Percentiles rank a stretch among this genome's conserved stretches.
Evolutionary conservation across 1,284 basidiomycete species (phyloP).

Genomic region (Neolentinus lepideus): DNA sequence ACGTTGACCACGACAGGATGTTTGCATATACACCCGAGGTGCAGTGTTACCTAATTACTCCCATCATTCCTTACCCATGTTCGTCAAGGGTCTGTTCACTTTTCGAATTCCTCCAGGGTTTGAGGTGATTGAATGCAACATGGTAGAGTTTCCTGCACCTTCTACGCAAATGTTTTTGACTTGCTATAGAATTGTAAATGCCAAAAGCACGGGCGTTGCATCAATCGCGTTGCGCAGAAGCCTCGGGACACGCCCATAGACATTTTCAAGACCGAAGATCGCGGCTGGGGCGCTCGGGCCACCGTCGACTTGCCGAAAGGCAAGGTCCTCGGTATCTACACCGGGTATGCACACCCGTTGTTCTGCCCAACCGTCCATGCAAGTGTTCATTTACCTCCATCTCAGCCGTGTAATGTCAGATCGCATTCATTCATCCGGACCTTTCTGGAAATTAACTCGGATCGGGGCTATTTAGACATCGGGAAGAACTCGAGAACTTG

Average conservation of each 20-base stretch:
- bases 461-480: slow-evolving; percentile 22
- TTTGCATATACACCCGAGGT: slow-evolving; percentile 37
- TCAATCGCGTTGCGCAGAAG: slow-evolving; percentile 28
- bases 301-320: slow-evolving; percentile 32
- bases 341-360: slow-evolving; percentile 38
- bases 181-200: slow-evolving; percentile 19
- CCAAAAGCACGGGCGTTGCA: slow-evolving; percentile 12
- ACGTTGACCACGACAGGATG: slow-evolving; percentile 12
- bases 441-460: background rate
- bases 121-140: slow-evolving; percentile 57
- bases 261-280: slow-evolving; percentile 24
- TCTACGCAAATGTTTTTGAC: background rate
- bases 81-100: slow-evolving; percentile 38
- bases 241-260: slow-evolving; percentile 27
- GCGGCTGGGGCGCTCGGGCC: slow-evolving; percentile 31
- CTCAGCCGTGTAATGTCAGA: slow-evolving; percentile 17
- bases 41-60: background rate
- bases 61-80: background rate
- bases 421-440: background rate
- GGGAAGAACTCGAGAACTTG: slow-evolving; percentile 30
- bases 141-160: slow-evolving; percentile 24
- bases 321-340: slow-evolving; percentile 54
- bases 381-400: slow-evolving; percentile 6
- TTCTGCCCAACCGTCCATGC: background rate
- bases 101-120: slow-evolving; percentile 34